Base-by-base conservation (phyloP, 116 monocot genomes). In the Iris pallida region DNA sequence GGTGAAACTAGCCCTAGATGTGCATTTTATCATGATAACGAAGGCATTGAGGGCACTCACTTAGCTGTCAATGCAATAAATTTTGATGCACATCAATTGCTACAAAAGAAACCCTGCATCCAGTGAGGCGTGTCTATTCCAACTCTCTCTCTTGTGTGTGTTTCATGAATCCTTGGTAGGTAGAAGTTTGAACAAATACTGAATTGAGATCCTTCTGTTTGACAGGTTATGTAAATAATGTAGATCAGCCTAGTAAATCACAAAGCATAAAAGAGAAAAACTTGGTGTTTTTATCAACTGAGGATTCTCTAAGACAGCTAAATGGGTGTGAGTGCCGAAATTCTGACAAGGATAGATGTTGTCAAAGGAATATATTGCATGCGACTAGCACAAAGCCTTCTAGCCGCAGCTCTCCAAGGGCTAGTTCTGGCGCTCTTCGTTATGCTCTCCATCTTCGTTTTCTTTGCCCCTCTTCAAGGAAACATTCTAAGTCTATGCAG, bases 391-490 rank as follows among this genome's bases (percentile, higher is more conserved):
- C 45, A 2, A 79, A 62, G 61, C 30, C 30, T 30, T 75, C 79
- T 64, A 57, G 51, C 51, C 57, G 80, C 20, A 70, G 63, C 40
- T 75, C 76, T 64, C 48, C 17, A 85, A 83, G 48, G 47, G 15
- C 75, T 65, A 52, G 42, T 41, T 14, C 62, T 56, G 83, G 89
- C 30, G 86, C 73, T 46, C 81, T 97, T 46, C 86, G 96, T 42
- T 97, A 97, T 80, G 96, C 96, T 19, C 75, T 97, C 40, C 96
- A 92, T 66, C 76, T 97, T 8, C 89, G 92, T 2, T 97, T 97
- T 65, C 81, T 92, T 43, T 85, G 92, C 61, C 76, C 80, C 5
- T 68, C 73, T 71, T 60, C 71, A 15, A 80, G 65, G 78, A 92
- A 79, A 77, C 69, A 72, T 10, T 74, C 51, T 16, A 92, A 83